phyloP scores from a whole-genome alignment of 1,284 basidiomycete genomes.

The Mrakiaceae sp. region DNA sequence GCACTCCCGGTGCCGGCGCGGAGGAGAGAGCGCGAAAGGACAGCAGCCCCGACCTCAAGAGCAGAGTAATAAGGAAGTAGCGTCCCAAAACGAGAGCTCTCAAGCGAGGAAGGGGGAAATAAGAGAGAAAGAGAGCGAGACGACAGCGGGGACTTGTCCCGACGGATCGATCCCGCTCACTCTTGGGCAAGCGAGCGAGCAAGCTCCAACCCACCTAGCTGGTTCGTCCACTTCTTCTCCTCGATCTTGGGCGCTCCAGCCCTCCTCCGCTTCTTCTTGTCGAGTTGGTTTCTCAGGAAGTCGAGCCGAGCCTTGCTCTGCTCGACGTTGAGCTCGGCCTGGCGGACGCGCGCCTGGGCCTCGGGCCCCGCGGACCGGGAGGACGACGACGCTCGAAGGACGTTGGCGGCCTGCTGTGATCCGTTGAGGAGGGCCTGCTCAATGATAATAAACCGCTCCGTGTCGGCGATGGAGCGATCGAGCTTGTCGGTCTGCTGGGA shows the following conservation, averaged over 20 bases:
- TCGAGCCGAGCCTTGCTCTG: constrained; percentile 10
- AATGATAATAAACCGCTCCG: constrained; percentile 16
- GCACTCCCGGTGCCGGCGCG: too few relatives aligned
- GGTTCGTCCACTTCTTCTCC: constrained; percentile 15
- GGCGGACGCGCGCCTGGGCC: constrained; percentile 13
- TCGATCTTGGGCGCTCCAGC: constrained; percentile 9
- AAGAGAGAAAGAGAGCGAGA: too few relatives aligned
- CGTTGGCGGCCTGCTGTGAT: constrained; percentile 9
- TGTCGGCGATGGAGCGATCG: constrained; percentile 15
- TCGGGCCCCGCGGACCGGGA: constrained; percentile 7
- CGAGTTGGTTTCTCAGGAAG: constrained; percentile 15
- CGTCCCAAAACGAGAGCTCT: too few relatives aligned
- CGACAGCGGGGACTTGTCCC: too few relatives aligned
- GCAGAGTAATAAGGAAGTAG: too few relatives aligned
- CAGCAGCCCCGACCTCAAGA: too few relatives aligned
- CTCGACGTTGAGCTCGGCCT: constrained; percentile 15
- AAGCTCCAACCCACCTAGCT: constrained; percentile 11
- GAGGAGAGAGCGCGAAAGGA: too few relatives aligned
- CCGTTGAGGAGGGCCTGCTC: constrained; percentile 15
- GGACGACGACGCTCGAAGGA: constrained; percentile 4
- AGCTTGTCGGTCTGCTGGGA: constrained; percentile 10
- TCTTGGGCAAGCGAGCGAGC: too few relatives aligned
- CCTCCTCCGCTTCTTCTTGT: constrained; percentile 17
- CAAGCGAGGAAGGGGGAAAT: too few relatives aligned
- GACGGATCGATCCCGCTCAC: too few relatives aligned